Base-by-base conservation (phyloP, 352 stramenopile genomes). In the Pythium brassicae region DNA sequence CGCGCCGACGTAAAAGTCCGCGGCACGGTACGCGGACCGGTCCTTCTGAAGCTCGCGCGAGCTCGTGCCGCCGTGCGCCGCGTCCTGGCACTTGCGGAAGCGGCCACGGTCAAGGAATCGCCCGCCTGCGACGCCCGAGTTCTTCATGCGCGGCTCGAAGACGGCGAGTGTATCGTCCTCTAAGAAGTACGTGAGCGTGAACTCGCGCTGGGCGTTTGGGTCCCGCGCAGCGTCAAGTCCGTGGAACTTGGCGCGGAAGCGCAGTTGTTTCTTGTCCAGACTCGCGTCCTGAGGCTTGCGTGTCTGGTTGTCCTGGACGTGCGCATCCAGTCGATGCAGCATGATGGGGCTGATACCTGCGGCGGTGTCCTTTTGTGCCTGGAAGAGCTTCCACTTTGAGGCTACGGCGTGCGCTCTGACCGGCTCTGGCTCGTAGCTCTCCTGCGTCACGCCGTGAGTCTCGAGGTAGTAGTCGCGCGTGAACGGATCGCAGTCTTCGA, bases 401-500 rank as follows among this genome's bases (percentile, higher is more conserved):
- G 58, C 42, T 26, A 57, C 56, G 4, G 62, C 50, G 0, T 39
- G 42, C 39, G 46, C n/a, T 2, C 56, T 27, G 8, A 26, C 15
- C 43, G 35, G 19, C 34, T 55, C 52, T 2, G 68, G 52, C 26
- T 84, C 67, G 45, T 68, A 72, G 17, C 57, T 60, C 43, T 94
- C 80, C 39, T 98, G 92, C 3, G 80, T 87, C 35, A 97, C 69
- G 12, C 91, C 88, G 35, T 90, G 66, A 9, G 65, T 83, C 55
- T 87, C 71, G 37, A 91, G 50, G 63, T 96, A 98, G 76, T 93
- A 98, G 3, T 85, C 71, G 8, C 80, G 74, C n/a, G 92, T 98
- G 62, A 96, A 96, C 42, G 71, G 65, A 61, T 97, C 90, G 66
- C 92, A 98, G 59, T 94, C 83, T 58, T 96, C 72, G 19, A 98